These are phyloP conservation scores for Ophiostoma sp. DNA, from an alignment of 2,329 filamentous ascomycete genomes.

Conservation along the genomic window DNA sequence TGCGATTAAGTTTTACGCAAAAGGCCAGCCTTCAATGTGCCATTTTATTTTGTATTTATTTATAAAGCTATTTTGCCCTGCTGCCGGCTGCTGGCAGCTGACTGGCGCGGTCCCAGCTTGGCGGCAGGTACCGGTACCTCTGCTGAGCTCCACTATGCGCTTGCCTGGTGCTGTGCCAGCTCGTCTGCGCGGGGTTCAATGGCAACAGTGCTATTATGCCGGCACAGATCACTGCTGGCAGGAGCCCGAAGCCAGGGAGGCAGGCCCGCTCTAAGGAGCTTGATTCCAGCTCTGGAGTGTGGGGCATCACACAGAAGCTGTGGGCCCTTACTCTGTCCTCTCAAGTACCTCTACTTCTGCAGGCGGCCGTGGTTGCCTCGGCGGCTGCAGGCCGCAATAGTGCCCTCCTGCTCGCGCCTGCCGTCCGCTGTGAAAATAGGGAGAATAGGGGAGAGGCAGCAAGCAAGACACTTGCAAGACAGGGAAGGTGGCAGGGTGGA, in stretches of 20 bases:
- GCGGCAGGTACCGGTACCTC: slow-evolving; percentile 8
- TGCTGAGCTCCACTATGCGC: not conserved
- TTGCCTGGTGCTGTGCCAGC: slow-evolving; percentile 4
- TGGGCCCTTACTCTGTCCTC: not conserved
- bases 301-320: not conserved
- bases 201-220: not conserved
- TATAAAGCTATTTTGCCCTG: not conserved
- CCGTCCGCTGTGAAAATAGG: slow-evolving; percentile 13
- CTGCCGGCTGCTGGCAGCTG: slow-evolving; percentile 14
- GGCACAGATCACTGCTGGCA: not conserved
- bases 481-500: slow-evolving; percentile 6
- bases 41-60: not conserved
- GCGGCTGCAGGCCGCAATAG: not conserved
- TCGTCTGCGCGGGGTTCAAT: slow-evolving; percentile 9
- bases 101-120: not conserved
- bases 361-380: not conserved
- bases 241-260: slow-evolving; percentile 11
- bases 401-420: not conserved
- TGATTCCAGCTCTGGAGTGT: slow-evolving; percentile 4
- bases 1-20: not conserved
- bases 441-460: not conserved
- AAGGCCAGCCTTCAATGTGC: not conserved
- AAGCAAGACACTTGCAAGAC: not conserved
- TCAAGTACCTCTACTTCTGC: slow-evolving; percentile 3
- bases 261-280: slow-evolving; percentile 4